A percentile compares a stretch with the other conserved stretches of the same genome.
These are phyloP conservation scores for Phytophthora parvispora DNA, from an alignment of 352 stramenopile species.

Conservation along the genomic window DNA sequence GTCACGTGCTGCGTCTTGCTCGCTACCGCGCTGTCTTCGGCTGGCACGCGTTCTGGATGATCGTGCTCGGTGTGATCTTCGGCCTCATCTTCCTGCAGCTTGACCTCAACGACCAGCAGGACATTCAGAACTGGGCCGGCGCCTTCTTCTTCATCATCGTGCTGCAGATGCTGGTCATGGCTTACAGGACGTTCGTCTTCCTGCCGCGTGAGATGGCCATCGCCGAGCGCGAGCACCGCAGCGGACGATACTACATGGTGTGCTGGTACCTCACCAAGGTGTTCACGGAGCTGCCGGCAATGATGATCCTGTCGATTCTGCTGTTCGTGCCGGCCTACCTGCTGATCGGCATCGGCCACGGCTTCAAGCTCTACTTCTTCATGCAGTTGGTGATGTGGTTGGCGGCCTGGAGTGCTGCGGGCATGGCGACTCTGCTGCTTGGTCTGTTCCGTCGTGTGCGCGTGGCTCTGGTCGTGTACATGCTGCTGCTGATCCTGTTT, in stretches of 20 bases:
- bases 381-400: constrained; percentile 64
- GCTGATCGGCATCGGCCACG: constrained; percentile 51
- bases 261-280: constrained; percentile 52
- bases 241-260: constrained; percentile 32
- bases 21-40: constrained; percentile 47
- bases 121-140: constrained; percentile 58
- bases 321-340: constrained; percentile 55
- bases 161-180: constrained; percentile 46
- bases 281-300: constrained; percentile 41
- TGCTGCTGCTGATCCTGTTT: constrained; percentile 47
- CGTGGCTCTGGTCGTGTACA: constrained; percentile 37
- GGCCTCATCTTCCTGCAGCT: constrained; percentile 62
- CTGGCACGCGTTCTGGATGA: constrained; percentile 51
- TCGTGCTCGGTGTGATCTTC: constrained; percentile 50
- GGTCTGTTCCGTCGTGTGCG: constrained; percentile 45
- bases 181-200: constrained; percentile 39
- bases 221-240: constrained; percentile 35
- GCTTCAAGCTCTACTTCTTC: constrained; percentile 55
- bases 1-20: constrained; percentile 50
- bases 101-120: constrained; percentile 39
- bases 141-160: constrained; percentile 56
- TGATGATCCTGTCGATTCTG: constrained; percentile 50
- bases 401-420: constrained; percentile 39
- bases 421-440: constrained; percentile 40
- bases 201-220: constrained; percentile 41